Conservation (phyloP, 208 protist genomes). For the Entamoeba histolytica region DNA sequence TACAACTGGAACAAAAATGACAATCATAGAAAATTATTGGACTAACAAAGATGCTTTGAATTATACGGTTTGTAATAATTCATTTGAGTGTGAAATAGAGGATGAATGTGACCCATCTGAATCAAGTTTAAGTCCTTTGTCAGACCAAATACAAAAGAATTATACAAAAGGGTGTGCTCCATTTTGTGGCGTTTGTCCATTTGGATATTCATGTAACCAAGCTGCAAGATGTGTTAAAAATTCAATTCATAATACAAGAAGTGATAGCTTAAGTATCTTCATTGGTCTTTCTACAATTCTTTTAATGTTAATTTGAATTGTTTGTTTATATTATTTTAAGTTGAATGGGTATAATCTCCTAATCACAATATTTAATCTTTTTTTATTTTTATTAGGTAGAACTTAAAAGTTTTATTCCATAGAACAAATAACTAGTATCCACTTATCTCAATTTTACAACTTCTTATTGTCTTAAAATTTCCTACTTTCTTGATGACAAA, state of each 20-base stretch:
- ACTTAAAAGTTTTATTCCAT: too few species aligned
- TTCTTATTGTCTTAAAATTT: too few species aligned
- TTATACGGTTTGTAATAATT: neutral
- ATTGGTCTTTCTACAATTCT: too few species aligned
- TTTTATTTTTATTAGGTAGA: too few species aligned
- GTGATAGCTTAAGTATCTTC: neutral
- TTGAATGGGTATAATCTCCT: too few species aligned
- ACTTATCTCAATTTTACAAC: too few species aligned
- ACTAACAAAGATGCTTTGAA: neutral
- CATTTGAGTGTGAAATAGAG: neutral
- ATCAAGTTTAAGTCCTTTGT: neutral
- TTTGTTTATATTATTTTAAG: too few species aligned
- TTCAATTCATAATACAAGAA: neutral
- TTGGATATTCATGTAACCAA: neutral
- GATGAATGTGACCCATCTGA: neutral
- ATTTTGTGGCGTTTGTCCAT: neutral
- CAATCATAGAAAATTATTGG: neutral
- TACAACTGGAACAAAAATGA: neutral
- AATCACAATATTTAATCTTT: too few species aligned
- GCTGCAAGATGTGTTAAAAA: neutral
- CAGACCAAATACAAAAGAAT: neutral
- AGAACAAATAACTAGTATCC: too few species aligned
- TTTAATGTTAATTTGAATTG: too few species aligned
- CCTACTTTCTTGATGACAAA: too few species aligned
- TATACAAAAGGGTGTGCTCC: neutral